Conservation (phyloP, 2,329 filamentous ascomycete genomes). For the Botrytis galanthina region DNA sequence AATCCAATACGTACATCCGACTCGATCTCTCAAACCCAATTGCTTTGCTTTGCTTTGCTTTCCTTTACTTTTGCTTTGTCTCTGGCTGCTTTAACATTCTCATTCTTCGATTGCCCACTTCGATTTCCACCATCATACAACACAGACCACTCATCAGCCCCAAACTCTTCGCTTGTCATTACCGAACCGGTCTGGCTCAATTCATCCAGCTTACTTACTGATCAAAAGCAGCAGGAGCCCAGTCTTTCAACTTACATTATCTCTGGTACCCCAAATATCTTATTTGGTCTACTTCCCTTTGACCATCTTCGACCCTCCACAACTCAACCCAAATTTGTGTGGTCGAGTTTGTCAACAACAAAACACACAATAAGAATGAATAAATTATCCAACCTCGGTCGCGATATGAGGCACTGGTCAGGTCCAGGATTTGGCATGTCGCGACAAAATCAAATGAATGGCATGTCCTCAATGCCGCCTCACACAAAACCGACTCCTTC, state of each 20-base stretch:
- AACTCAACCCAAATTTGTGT: slow-evolving; percentile 9
- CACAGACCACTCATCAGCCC: slow-evolving; percentile 1
- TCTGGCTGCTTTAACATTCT: neutral
- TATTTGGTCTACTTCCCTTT: slow-evolving; percentile 13
- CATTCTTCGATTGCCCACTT: neutral
- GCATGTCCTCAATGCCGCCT: slow-evolving; percentile 47
- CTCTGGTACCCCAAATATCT: slow-evolving; percentile 17
- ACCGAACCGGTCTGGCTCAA: slow-evolving; percentile 11
- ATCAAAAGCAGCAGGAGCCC: slow-evolving; percentile 18
- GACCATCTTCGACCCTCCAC: slow-evolving; percentile 17
- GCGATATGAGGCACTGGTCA: slow-evolving; percentile 69
- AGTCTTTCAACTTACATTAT: slow-evolving; percentile 20
- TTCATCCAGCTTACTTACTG: neutral
- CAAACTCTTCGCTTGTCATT: slow-evolving; percentile 1
- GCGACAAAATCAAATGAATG: slow-evolving; percentile 44
- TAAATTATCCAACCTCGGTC: slow-evolving; percentile 67
- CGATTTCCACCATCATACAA: neutral
- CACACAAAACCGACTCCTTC: slow-evolving; percentile 56
- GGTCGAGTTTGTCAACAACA: slow-evolving; percentile 15
- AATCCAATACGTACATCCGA: too few relatives aligned
- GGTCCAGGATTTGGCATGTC: slow-evolving; percentile 63
- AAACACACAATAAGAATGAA: slow-evolving; percentile 54
- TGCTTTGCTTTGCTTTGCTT: neutral
- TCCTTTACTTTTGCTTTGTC: neutral
- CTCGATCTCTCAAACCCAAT: neutral